Conservation (phyloP, 306 rosid genomes). For the Arachis hypogaea region DNA sequence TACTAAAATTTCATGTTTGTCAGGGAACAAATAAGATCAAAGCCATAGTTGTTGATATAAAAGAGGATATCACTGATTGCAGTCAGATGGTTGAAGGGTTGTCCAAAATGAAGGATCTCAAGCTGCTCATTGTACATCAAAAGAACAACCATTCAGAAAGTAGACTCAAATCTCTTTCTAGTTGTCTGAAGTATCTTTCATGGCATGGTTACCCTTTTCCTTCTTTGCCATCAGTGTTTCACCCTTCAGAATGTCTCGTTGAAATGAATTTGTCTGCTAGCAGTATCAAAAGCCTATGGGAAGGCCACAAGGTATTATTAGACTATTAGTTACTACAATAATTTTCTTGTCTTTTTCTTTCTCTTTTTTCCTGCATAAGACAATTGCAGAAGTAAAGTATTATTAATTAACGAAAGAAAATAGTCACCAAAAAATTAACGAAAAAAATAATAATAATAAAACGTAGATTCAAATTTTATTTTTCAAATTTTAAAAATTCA, state of each 20-base stretch:
- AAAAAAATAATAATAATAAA: too few relatives aligned
- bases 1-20: too few relatives aligned
- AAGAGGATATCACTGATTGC: background rate
- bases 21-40: slow-evolving; percentile 30
- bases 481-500: too few relatives aligned
- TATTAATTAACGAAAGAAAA: too few relatives aligned
- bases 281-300: slow-evolving; percentile 16
- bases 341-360: too few relatives aligned
- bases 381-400: too few relatives aligned
- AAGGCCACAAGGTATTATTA: slow-evolving; percentile 20
- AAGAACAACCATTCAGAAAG: background rate
- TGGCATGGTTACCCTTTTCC: slow-evolving; percentile 38
- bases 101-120: slow-evolving; percentile 20
- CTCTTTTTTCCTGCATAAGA: too few relatives aligned
- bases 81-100: slow-evolving; percentile 18
- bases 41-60: slow-evolving; percentile 26
- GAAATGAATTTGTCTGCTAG: slow-evolving; percentile 29
- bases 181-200: slow-evolving; percentile 16
- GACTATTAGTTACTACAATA: background rate
- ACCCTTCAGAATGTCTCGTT: background rate
- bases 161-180: slow-evolving; percentile 16
- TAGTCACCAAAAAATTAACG: too few relatives aligned
- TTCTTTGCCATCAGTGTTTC: slow-evolving; percentile 37
- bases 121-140: slow-evolving; percentile 3
- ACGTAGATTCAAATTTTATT: too few relatives aligned